Conservation (phyloP, 345 rosid genomes). For the Arabidopsis arenosa region DNA sequence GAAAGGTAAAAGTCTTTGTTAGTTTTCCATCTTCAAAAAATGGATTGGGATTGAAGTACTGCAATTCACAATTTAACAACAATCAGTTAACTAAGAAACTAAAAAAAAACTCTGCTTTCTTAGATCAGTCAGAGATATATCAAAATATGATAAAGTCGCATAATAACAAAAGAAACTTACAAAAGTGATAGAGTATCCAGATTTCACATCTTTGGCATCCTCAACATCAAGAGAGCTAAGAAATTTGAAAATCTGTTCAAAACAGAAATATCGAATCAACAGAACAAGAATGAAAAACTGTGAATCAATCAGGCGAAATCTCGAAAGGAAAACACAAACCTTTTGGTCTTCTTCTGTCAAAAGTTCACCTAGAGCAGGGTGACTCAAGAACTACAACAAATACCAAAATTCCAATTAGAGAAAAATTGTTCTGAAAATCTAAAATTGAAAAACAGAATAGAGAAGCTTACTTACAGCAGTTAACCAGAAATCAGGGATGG, state of each 20-base stretch:
- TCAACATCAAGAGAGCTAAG: conserved; percentile 82
- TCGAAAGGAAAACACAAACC: conserved; percentile 52
- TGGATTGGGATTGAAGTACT: conserved; percentile 82
- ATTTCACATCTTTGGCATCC: conserved; percentile 92
- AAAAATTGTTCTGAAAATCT: not conserved
- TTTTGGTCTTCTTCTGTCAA: conserved; percentile 90
- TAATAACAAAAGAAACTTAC: conserved; percentile 53
- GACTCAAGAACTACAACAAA: conserved; percentile 75
- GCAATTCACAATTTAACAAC: conserved; percentile 13
- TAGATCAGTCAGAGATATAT: conserved; percentile 6
- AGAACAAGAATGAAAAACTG: not conserved
- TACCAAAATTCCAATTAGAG: not conserved
- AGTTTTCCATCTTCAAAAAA: conserved; percentile 84
- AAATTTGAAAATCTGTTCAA: conserved; percentile 71
- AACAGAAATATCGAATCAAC: not conserved
- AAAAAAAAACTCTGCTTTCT: conserved; percentile 2
- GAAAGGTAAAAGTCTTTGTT: conserved; percentile 78
- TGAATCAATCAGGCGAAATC: not conserved
- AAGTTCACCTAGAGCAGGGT: conserved; percentile 81
- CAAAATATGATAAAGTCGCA: not conserved
- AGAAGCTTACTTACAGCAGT: conserved; percentile 71
- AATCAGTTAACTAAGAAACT: conserved; percentile 9
- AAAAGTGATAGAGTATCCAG: conserved; percentile 87
- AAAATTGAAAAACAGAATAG: conserved; percentile 9
- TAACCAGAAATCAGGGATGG: conserved; percentile 94